Base-by-base conservation (phyloP, 1,284 basidiomycete genomes). In the Papiliotrema terrestris region DNA sequence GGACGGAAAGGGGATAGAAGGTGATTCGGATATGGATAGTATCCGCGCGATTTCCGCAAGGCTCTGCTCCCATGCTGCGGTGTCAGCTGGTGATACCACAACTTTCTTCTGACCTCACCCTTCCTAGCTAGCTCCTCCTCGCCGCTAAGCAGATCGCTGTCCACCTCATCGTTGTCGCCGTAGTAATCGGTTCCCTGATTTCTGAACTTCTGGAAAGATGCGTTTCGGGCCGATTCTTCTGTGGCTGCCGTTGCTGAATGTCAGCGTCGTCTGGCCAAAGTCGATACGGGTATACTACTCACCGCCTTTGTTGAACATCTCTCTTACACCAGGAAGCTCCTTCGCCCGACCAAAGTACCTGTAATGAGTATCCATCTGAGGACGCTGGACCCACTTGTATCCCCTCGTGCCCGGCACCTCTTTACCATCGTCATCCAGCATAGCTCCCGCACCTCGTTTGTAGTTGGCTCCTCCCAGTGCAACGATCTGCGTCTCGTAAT, bases 401-500 rank as follows among this genome's bases (percentile, higher is more conserved):
- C 94, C 95, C 63, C 96, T 89, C n/a, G 90, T 95, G 0, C 93
- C 92, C 0, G 93, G 92, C 0, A 97, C 91, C 75, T 96, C 92
- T 70, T 89, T 89, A 17, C 92, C 91, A 64, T 94, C 92, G 61
- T 94, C 92, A 69, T 97, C 89, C 61, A 89, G 69, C 89, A 96
- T 95, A 48, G 87, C 85, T 5, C 89, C 86, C 29, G 77, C 72
- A 68, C 90, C 94, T 49, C 94, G 80, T 68, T 90, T 83, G 72
- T 98, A 98, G 71, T 98, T 98, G 25, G 95, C 96, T 56, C 95
- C 96, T 50, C 95, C 96, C 1, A 98, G 80, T 15, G 87, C 85
- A 22, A 98, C 85, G 50, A 98, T 97, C 75, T 98, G 94, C 64
- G 91, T 93, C 80, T 98, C 95, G 91, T 93, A 99, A 74, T 96